Percentiles rank a stretch among this genome's conserved stretches.
Conservation (phyloP, 768 basidiomycete species). For the Auriculariales sp. region DNA sequence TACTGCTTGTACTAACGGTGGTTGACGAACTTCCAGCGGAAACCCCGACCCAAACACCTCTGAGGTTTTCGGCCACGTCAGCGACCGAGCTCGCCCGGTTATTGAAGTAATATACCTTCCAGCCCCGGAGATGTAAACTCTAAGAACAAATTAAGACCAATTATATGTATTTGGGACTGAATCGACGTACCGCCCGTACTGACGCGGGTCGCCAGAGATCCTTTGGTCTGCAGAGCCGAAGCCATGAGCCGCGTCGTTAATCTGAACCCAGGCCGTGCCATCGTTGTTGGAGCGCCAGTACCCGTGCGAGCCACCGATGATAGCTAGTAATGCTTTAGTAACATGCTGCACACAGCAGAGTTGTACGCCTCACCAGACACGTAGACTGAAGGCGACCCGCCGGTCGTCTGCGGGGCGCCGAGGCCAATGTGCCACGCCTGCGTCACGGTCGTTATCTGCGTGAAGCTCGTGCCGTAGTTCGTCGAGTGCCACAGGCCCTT, state of each 20-base stretch:
- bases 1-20: not conserved
- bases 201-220: constrained; percentile 36
- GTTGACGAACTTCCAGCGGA: not conserved
- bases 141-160: not conserved
- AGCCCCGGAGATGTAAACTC: constrained; percentile 14
- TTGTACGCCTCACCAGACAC: constrained; percentile 36
- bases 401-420: constrained; percentile 31
- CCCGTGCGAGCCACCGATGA: constrained; percentile 28
- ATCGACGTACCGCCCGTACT: constrained; percentile 34
- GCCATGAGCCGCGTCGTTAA: constrained; percentile 42
- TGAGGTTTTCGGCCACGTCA: not conserved
- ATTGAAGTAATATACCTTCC: constrained; percentile 47
- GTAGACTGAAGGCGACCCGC: constrained; percentile 39
- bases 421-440: constrained; percentile 45
- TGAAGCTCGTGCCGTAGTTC: constrained; percentile 34
- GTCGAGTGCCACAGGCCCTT: constrained; percentile 43
- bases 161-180: not conserved
- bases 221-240: constrained; percentile 36
- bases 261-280: constrained; percentile 42
- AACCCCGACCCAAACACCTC: constrained; percentile 11
- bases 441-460: constrained; percentile 28
- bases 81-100: constrained; percentile 30
- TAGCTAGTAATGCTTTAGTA: no score
- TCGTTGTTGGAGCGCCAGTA: constrained; percentile 43
- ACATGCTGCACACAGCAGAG: no score